Evolutionary conservation across 1,284 basidiomycete genomes (phyloP), one percentile per base, ranked within the genome.

Genomic region (Cutaneotrichosporon cutaneum): DNA sequence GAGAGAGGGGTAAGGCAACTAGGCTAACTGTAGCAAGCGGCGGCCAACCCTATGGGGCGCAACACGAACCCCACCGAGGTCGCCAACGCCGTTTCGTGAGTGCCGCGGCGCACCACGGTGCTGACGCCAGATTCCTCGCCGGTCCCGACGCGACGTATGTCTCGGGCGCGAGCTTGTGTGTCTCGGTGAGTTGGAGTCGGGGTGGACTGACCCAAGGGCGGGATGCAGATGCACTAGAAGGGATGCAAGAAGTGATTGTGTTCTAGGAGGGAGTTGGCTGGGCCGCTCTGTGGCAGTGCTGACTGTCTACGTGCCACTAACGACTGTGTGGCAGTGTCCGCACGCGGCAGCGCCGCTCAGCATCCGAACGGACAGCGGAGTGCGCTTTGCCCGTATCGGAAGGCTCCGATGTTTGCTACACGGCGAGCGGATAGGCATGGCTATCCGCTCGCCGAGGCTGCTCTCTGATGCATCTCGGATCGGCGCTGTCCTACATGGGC

Each of bases 131-230:
- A 9, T 66, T 66, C 62, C 55, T 66, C 16, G 65, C 60, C 2
- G 54, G 54, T 13, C 60, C 62, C 16, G 65, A 66, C 44, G 36
- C 65, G 16, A 16, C 33, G n/a, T 66, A 56, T 24, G 51, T 63
- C 14, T 53, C 61, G 21, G 64, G 64, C 32, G 54, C 59, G 42
- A 58, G 57, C 5, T 44, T 65, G 64, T 48, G 51, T 45, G 58
- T 65, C 11, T 53, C 60, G 35, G 64, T 65, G 47, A 60, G 64
- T 65, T 11, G 18, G 35, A 7, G 24, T 30, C n/a, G 33, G 21
- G 21, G 30, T 8, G 4, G 13, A 11, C 33, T 54, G 32, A 54
- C 33, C 10, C 0, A 18, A 54, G 53, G 53, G 53, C 27, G 53
- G 53, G 3, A 42, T 44, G 53, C 53, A 54, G 35, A 54, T 54